These are phyloP conservation scores for Agapanthus africanus DNA, from an alignment of 106 monocot genomes.

Conservation along the genomic window DNA sequence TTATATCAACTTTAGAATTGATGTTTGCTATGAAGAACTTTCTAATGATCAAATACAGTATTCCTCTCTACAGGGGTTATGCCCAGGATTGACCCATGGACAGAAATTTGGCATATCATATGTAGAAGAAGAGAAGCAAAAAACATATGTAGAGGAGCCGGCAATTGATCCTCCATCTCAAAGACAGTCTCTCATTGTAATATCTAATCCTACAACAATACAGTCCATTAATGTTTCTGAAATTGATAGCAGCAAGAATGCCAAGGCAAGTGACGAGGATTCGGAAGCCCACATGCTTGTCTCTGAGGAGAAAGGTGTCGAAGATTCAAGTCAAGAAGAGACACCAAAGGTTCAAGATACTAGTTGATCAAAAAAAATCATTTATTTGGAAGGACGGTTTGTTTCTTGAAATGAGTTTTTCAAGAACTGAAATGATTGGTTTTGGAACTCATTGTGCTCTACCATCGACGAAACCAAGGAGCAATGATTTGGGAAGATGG, in stretches of 20 bases:
- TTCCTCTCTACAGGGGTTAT: slow-evolving; percentile 38
- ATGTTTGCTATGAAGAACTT: background rate
- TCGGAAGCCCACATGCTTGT: background rate
- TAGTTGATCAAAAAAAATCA: too few relatives aligned
- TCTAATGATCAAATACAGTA: background rate
- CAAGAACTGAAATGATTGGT: too few relatives aligned
- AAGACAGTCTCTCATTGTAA: slow-evolving; percentile 20
- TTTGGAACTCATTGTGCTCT: too few relatives aligned
- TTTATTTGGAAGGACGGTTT: too few relatives aligned
- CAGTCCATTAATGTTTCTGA: slow-evolving; percentile 7
- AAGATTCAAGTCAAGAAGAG: slow-evolving; percentile 5
- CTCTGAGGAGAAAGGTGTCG: background rate
- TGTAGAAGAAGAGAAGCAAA: slow-evolving; percentile 21
- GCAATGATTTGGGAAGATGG: too few relatives aligned
- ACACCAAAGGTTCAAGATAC: background rate
- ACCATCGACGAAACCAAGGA: too few relatives aligned
- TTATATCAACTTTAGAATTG: background rate
- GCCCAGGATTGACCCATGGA: slow-evolving; percentile 66
- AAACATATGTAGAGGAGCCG: slow-evolving; percentile 13
- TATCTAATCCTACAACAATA: slow-evolving; percentile 15
- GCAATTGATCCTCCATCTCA: slow-evolving; percentile 17
- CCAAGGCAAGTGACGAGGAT: background rate
- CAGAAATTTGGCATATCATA: slow-evolving; percentile 89
- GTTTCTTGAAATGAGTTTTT: too few relatives aligned
- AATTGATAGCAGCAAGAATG: background rate